Evolutionary conservation across 2,329 filamentous ascomycete species (phyloP), one percentile per base, ranked within the genome.

Genomic region (Emmonsiellopsis sp.): DNA sequence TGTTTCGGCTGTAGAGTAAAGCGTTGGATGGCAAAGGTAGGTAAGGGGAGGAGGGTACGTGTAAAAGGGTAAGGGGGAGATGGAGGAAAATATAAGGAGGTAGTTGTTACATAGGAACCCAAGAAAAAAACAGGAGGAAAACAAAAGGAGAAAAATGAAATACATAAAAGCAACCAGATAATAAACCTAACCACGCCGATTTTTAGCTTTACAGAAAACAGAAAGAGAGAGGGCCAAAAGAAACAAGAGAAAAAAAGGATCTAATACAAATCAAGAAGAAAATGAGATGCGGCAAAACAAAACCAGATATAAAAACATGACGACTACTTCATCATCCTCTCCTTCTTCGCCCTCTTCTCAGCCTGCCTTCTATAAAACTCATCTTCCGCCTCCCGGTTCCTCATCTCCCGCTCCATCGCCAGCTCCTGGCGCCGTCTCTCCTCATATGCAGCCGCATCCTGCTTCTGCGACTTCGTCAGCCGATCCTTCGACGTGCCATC

Each of bases 361-460:
- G 32, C 39, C 11, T 31, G n/a, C 49, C 56, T 59, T 43, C 37
- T 55, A 21, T 36, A 21, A 53, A 49, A 50, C 14, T 58, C 49
- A 27, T 53, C 52, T 33, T 52, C 40, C 21, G 39, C 21, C 33
- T 50, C 46, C 14, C 52, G 46, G 45, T 70, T 71, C 13, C 64
- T 62, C 54, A 69, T 61, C 51, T 69, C 65, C 43, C 68, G 66
- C 52, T 65, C 67, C 40, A 55, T 58, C 8, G 61, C 57, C 33
- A 67, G 60, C 36, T 66, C 60, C 11, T 63, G 59, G 27, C 52
- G 59, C 31, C 64, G 59, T 39, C 59, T 61, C 40, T 59, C 53
- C 49, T 69, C 65, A 33, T 68, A 68, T n/a, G 63, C 56, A n/a
- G 56, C 52, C 1, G 63, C 63, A 10, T 57, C 62, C 50, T 60